These are phyloP conservation scores for Rhizopogon vinicolor DNA, from an alignment of 768 basidiomycete genomes.

Conservation along the genomic window DNA sequence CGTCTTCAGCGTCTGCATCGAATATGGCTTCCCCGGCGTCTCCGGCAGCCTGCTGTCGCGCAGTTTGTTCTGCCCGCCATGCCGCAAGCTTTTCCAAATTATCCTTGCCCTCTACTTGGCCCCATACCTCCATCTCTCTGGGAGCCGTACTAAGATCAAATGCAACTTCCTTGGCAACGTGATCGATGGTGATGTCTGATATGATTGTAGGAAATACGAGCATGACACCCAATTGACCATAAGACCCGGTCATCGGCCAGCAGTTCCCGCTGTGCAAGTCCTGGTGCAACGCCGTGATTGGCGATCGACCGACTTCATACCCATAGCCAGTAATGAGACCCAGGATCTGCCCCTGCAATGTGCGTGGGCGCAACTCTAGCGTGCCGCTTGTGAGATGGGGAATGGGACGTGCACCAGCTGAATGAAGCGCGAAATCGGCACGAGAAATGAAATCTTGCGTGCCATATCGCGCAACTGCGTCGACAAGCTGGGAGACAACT, in stretches of 20 bases:
- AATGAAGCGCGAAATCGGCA: constrained; percentile 82
- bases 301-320: constrained; percentile 68
- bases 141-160: constrained; percentile 81
- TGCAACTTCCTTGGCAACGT: constrained; percentile 78
- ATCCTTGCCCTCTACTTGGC: constrained; percentile 72
- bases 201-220: constrained; percentile 60
- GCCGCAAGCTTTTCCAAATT: constrained; percentile 57
- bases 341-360: constrained; percentile 42
- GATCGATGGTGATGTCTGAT: constrained; percentile 78
- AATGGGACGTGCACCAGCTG: constrained; percentile 76
- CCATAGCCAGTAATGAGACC: constrained; percentile 59
- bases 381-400: constrained; percentile 80
- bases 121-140: constrained; percentile 88
- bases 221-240: constrained; percentile 80
- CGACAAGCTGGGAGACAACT: constrained; percentile 72
- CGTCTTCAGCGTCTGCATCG: constrained; percentile 24
- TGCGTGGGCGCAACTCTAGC: constrained; percentile 56
- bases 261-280: constrained; percentile 82
- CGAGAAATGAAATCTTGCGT: constrained; percentile 74
- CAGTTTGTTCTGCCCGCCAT: constrained; percentile 46
- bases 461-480: constrained; percentile 60
- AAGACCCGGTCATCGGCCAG: constrained; percentile 83
- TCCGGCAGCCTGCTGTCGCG: constrained; percentile 26
- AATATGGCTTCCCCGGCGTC: constrained; percentile 11
- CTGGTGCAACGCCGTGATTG: constrained; percentile 81